Evolutionary conservation across 2,329 filamentous ascomycete species (phyloP).

Genomic region (Ophiostoma sp.): DNA sequence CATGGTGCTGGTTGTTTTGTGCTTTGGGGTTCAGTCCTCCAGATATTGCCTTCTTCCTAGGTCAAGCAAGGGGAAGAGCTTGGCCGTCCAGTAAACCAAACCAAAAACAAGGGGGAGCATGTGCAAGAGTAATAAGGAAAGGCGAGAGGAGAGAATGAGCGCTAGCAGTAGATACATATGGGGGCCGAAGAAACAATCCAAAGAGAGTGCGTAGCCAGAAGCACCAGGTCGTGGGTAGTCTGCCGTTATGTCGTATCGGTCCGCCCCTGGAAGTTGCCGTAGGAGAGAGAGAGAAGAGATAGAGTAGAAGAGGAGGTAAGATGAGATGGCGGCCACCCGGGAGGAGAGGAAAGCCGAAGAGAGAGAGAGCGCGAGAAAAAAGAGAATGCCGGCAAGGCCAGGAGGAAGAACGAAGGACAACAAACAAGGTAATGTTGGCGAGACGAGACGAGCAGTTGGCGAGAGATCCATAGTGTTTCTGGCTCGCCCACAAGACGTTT

Average conservation of each 20-base stretch:
- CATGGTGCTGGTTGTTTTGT: neutral
- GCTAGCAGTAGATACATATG: neutral
- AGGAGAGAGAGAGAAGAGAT: neutral
- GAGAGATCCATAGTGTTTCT: constrained; percentile 10
- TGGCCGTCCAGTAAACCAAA: constrained; percentile 19
- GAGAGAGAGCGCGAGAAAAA: neutral
- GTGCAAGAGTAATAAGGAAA: too few relatives aligned
- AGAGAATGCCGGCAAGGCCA: constrained; percentile 3
- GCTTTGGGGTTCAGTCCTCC: neutral
- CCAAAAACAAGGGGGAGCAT: neutral
- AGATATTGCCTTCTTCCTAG: neutral
- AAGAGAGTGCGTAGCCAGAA: constrained; percentile 19
- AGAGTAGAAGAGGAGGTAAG: neutral
- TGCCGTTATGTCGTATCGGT: neutral
- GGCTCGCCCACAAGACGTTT: constrained; percentile 26
- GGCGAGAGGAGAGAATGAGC: neutral
- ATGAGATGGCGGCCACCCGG: neutral
- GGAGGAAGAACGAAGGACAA: constrained; percentile 14
- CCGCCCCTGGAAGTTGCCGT: constrained; percentile 14
- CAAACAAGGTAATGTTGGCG: constrained; percentile 6
- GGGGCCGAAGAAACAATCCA: constrained; percentile 5
- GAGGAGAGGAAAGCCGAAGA: neutral
- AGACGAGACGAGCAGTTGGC: neutral
- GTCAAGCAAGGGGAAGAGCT: constrained; percentile 10
- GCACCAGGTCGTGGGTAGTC: neutral